Percentiles rank a stretch among this genome's conserved stretches.
Evolutionary conservation across 139 green algal genomes (phyloP).

Genomic region (Cymbomonas tetramitiformis): DNA sequence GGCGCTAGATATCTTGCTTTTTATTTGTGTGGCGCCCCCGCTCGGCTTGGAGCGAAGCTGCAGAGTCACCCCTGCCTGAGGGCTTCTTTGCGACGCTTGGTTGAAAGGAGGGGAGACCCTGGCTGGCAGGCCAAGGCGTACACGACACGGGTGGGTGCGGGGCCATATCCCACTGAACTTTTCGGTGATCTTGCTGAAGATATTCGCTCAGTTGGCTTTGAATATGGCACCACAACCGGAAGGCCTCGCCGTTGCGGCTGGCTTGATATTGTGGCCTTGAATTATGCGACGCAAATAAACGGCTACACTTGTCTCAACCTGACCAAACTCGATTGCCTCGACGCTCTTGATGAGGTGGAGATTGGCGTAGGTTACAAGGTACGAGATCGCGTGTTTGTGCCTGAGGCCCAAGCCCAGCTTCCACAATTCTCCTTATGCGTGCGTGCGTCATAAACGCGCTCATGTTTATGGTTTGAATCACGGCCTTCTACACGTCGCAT

Average conservation of each 20-base stretch:
- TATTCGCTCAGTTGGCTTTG: constrained; percentile 57
- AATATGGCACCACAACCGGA: constrained; percentile 97
- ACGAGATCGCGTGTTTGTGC: too few relatives aligned
- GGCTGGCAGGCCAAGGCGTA: constrained; percentile 99
- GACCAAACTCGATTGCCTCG: constrained; percentile 95
- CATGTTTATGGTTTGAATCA: too few relatives aligned
- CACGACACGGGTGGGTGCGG: constrained; percentile 86
- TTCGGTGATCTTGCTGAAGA: constrained; percentile 68
- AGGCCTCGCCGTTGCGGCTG: constrained; percentile 84
- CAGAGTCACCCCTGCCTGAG: too few relatives aligned
- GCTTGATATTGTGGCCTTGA: constrained; percentile 88
- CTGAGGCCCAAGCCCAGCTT: neutral
- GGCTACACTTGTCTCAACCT: constrained; percentile 92
- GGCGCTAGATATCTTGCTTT: too few relatives aligned
- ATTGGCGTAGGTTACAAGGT: constrained; percentile 40
- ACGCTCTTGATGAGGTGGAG: constrained; percentile 69
- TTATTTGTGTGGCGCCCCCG: too few relatives aligned
- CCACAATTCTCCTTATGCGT: too few relatives aligned
- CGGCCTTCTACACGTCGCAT: too few relatives aligned
- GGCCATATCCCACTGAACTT: constrained; percentile 94
- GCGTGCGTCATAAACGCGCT: too few relatives aligned
- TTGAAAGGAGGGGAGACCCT: neutral
- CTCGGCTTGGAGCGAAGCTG: too few relatives aligned
- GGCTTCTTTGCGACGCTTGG: too few relatives aligned
- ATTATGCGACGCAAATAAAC: constrained; percentile 81